These are phyloP conservation scores for Podaxis sp. DNA, from an alignment of 768 basidiomycete genomes.

Conservation along the genomic window DNA sequence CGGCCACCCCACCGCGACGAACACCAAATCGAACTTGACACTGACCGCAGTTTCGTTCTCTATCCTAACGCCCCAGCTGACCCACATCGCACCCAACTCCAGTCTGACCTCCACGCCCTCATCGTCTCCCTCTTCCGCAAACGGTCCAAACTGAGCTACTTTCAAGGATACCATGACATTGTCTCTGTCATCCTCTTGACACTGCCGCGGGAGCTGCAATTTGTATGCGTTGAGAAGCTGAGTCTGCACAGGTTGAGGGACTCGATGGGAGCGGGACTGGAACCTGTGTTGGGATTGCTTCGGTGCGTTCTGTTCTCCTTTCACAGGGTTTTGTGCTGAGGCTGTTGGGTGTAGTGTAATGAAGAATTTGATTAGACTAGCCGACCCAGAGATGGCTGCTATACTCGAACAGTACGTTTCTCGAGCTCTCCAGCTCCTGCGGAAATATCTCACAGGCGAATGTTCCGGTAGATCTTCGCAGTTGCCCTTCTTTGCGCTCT, in stretches of 20 bases:
- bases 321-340: neutral
- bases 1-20: constrained; percentile 65
- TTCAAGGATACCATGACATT: constrained; percentile 96
- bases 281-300: constrained; percentile 81
- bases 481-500: constrained; percentile 86
- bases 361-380: constrained; percentile 68
- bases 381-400: constrained; percentile 68
- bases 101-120: constrained; percentile 67
- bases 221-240: constrained; percentile 65
- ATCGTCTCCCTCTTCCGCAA: constrained; percentile 75
- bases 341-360: constrained; percentile 50
- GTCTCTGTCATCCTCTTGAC: constrained; percentile 81
- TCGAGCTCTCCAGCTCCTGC: neutral
- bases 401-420: constrained; percentile 63
- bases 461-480: constrained; percentile 56
- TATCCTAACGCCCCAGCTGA: constrained; percentile 51
- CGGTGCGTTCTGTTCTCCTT: constrained; percentile 39
- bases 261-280: constrained; percentile 83
- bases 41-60: constrained; percentile 89
- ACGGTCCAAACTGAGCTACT: constrained; percentile 75
- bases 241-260: constrained; percentile 81
- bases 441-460: neutral
- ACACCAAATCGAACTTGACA: constrained; percentile 85
- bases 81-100: constrained; percentile 49
- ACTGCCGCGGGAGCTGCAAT: constrained; percentile 57